A percentile compares a stretch with the other conserved stretches of the same genome.
These are phyloP conservation scores for Hypoxylon sp. DNA, from an alignment of 2,329 filamentous ascomycete species.

Conservation along the genomic window DNA sequence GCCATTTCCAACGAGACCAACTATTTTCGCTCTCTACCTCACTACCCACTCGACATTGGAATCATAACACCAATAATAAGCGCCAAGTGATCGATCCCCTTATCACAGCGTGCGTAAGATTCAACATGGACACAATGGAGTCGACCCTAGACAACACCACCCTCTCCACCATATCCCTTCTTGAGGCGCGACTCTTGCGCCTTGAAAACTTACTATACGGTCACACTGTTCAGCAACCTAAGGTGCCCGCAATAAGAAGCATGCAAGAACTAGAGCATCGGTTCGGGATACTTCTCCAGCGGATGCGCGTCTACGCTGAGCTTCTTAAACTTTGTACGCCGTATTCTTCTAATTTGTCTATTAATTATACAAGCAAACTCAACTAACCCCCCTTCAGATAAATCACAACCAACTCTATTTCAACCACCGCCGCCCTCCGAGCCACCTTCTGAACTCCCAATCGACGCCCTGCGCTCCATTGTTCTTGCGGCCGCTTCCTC, in stretches of 20 bases:
- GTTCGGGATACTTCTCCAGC: conserved; percentile 65
- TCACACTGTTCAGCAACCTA: conserved; percentile 55
- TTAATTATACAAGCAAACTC: not conserved
- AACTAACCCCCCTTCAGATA: conserved; percentile 59
- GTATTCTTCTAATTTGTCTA: not conserved
- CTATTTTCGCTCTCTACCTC: conserved; percentile 4
- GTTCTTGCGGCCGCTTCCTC: conserved; percentile 70
- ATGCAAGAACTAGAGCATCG: conserved; percentile 69
- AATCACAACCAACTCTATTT: conserved; percentile 69
- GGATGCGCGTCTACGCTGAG: conserved; percentile 71
- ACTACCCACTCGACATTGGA: not conserved
- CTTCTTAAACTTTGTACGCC: conserved; percentile 72
- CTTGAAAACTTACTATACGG: conserved; percentile 73
- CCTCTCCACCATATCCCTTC: conserved; percentile 68
- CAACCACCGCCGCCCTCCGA: conserved; percentile 61
- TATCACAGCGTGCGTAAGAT: not conserved
- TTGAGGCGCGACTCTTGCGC: conserved; percentile 72
- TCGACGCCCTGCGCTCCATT: conserved; percentile 67
- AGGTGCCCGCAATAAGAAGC: conserved; percentile 61
- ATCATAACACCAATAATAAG: not conserved
- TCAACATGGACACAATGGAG: conserved; percentile 47
- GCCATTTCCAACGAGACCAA: not conserved
- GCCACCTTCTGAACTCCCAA: conserved; percentile 68
- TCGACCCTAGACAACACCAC: conserved; percentile 66
- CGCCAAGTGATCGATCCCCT: not conserved